Evolutionary conservation across 768 basidiomycete genomes (phyloP).

Genomic region (Phylloporus sp.): DNA sequence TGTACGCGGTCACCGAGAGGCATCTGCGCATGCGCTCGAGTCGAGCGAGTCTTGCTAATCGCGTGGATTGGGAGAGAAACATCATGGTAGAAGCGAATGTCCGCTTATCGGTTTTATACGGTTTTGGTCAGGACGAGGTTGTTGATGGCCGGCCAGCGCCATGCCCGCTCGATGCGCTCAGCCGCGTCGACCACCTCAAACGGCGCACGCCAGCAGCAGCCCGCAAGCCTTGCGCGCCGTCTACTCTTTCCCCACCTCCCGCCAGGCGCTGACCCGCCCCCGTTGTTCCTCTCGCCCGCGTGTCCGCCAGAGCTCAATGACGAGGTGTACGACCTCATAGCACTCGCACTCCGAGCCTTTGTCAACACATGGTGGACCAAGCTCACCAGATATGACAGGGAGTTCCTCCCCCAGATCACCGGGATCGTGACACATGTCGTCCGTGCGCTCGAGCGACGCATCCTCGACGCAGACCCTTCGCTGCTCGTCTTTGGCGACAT

Average conservation of each 20-base stretch:
- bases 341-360: slow-evolving; percentile 73
- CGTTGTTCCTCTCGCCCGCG: slow-evolving; percentile 45
- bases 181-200: slow-evolving; percentile 21
- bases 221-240: slow-evolving; percentile 45
- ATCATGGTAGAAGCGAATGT: slow-evolving; percentile 12
- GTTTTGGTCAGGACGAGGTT: not conserved
- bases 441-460: slow-evolving; percentile 56
- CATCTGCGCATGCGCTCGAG: slow-evolving; percentile 2
- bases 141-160: slow-evolving; percentile 8
- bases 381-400: slow-evolving; percentile 78
- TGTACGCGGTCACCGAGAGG: slow-evolving; percentile 15
- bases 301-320: slow-evolving; percentile 54
- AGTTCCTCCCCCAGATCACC: slow-evolving; percentile 71
- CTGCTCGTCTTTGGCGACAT: slow-evolving; percentile 58
- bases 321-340: slow-evolving; percentile 65
- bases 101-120: slow-evolving; percentile 24
- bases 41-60: slow-evolving; percentile 6
- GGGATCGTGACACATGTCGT: slow-evolving; percentile 54
- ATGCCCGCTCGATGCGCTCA: slow-evolving; percentile 19
- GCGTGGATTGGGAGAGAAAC: slow-evolving; percentile 15
- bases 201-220: slow-evolving; percentile 22
- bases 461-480: slow-evolving; percentile 52
- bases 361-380: slow-evolving; percentile 86
- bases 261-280: slow-evolving; percentile 44
- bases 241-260: slow-evolving; percentile 59